Base-by-base conservation (phyloP, 2,329 filamentous ascomycete genomes). In the Colletotrichum camelliae region DNA sequence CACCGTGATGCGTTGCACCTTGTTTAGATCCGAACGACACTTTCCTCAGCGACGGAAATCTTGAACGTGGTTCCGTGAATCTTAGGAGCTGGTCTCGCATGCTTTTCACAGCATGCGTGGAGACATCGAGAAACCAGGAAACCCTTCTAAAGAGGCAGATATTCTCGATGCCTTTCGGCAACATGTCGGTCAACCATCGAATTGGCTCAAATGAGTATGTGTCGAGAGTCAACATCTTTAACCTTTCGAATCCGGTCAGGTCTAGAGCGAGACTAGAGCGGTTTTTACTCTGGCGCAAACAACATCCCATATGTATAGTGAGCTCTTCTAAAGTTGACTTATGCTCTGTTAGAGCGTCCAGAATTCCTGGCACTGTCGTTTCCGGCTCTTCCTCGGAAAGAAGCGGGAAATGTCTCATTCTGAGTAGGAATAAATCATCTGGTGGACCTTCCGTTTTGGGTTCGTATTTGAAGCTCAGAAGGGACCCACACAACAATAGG, bases 281-380 rank as follows among this genome's bases (percentile, higher is more conserved):
- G n/a, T n/a, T n/a, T n/a, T n/a, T n/a, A n/a, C n/a, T n/a, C n/a
- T n/a, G n/a, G n/a, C n/a, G n/a, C n/a, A n/a, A n/a, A n/a, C n/a
- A n/a, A n/a, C 39, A 12, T 43, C 5, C 39, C 18, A 48, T 48
- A 21, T 48, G 39, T 48, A n/a, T 12, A 10, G 39, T 10, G 18
- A 48, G 39, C 39, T 48, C 39, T 48, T 48, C 39, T 48, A 48
- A 48, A 12, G 39, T 48, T 48, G 39, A 48, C 5, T 21, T 48
- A 2, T 48, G 39, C 18, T n/a, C n/a, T n/a, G n/a, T n/a, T n/a
- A n/a, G 1, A 1, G 39, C 39, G 9, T 2, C 1, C 5, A n/a
- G 9, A 48, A 48, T 2, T 2, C 1, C 39, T 48, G 39, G 39
- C 18, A 48, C 39, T 48, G 39, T 48, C 9, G 39, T n/a, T 31